Percentiles rank a stretch among this genome's conserved stretches.
Evolutionary conservation across 306 rosid genomes (phyloP).

Genomic region (Spatholobus suberectus): DNA sequence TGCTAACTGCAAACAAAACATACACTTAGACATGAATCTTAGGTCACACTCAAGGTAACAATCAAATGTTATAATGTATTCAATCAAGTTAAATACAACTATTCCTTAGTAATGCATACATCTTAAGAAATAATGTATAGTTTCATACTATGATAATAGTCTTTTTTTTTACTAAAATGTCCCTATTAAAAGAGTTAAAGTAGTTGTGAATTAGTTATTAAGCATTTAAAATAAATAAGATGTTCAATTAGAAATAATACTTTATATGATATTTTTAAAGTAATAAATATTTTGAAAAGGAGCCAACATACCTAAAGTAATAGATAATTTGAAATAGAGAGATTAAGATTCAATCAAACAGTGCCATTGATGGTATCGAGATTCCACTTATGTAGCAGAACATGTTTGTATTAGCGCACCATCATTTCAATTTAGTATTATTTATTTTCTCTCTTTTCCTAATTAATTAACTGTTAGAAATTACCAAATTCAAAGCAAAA

Average conservation of each 20-base stretch:
- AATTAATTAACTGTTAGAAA: not conserved
- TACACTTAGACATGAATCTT: no score
- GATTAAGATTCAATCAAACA: not conserved
- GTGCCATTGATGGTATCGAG: slow-evolving; percentile 17
- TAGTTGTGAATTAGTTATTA: not conserved
- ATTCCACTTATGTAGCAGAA: slow-evolving; percentile 12
- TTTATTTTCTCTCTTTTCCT: not conserved
- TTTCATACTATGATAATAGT: not conserved
- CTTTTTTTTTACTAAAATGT: not conserved
- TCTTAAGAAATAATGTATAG: not conserved
- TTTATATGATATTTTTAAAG: not conserved
- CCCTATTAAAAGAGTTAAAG: not conserved
- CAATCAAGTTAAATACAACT: not conserved
- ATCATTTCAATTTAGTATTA: not conserved
- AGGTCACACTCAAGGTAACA: no score
- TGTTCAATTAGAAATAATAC: not conserved
- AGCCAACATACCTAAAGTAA: not conserved
- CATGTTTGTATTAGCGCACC: not conserved
- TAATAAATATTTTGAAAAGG: not conserved
- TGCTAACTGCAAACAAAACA: no score
- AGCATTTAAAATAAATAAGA: not conserved
- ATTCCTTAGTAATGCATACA: not conserved
- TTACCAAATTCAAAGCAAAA: not conserved
- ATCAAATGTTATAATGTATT: not conserved
- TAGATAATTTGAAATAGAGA: not conserved